Evolutionary conservation across 164 flowering plant genomes (phyloP).

Genomic region (Umbellularia californica): DNA sequence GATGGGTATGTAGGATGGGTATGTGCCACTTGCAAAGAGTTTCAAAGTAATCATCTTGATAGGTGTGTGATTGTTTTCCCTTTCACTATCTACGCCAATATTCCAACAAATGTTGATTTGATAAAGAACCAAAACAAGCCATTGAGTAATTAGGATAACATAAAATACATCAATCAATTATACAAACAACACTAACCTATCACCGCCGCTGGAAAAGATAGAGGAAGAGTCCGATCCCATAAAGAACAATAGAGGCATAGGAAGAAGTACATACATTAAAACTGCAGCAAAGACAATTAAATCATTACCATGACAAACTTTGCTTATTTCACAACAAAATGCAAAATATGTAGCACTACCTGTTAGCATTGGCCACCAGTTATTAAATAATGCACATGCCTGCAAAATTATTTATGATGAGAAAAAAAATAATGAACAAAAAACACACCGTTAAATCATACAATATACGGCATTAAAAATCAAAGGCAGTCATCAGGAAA

Average conservation of each 20-base stretch:
- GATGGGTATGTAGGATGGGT: no score
- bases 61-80: neutral
- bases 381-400: conserved; percentile 93
- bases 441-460: neutral
- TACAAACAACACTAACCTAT: conserved; percentile 36
- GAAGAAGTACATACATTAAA: conserved; percentile 76
- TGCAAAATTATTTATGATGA: conserved; percentile 29
- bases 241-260: conserved; percentile 83
- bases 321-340: neutral
- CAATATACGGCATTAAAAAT: neutral
- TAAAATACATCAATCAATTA: neutral
- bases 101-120: neutral
- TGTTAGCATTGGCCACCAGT: conserved; percentile 99
- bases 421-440: neutral
- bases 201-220: conserved; percentile 42
- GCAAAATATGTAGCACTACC: conserved; percentile 33
- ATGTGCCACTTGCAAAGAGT: neutral
- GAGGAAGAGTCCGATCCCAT: conserved; percentile 54
- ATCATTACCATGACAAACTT: conserved; percentile 3
- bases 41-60: neutral
- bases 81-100: no score
- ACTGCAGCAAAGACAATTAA: conserved; percentile 44
- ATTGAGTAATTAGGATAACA: neutral
- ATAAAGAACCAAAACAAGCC: neutral
- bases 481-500: neutral